These are phyloP conservation scores for Kluyveromyces dobzhanskii DNA, from an alignment of 805 yeast genomes.

Conservation along the genomic window DNA sequence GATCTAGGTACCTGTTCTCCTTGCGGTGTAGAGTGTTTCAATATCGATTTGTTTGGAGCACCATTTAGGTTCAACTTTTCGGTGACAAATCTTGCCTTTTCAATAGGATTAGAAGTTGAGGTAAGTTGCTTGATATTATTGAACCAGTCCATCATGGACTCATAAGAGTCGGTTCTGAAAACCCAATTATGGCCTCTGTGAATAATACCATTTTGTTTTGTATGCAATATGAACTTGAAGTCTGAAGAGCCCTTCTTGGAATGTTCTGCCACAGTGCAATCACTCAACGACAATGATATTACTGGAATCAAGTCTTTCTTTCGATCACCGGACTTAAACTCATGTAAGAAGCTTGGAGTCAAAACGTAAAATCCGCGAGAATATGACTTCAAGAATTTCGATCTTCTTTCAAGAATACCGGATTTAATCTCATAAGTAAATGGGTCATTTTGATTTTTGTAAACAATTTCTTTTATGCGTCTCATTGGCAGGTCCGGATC, in stretches of 20 bases:
- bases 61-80: constrained; percentile 19
- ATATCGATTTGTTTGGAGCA: constrained; percentile 6
- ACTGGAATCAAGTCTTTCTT: constrained; percentile 75
- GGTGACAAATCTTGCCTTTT: constrained; percentile 42
- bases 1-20: not conserved
- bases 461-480: constrained; percentile 49
- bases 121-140: constrained; percentile 66
- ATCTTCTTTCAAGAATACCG: constrained; percentile 80
- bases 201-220: constrained; percentile 66
- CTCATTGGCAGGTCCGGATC: constrained; percentile 56
- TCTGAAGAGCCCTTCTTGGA: constrained; percentile 61
- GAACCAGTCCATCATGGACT: constrained; percentile 77
- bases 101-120: constrained; percentile 47
- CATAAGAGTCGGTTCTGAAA: constrained; percentile 82
- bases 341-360: constrained; percentile 84
- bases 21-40: not conserved
- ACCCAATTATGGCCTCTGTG: constrained; percentile 88
- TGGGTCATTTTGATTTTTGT: constrained; percentile 62
- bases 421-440: constrained; percentile 60
- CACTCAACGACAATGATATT: constrained; percentile 71
- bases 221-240: constrained; percentile 71
- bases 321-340: constrained; percentile 76
- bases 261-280: constrained; percentile 77
- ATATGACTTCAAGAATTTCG: constrained; percentile 87
- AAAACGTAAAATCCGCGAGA: constrained; percentile 85